Evolutionary conservation across 345 rosid genomes (phyloP).

Genomic region (Eucalyptus microcorys): DNA sequence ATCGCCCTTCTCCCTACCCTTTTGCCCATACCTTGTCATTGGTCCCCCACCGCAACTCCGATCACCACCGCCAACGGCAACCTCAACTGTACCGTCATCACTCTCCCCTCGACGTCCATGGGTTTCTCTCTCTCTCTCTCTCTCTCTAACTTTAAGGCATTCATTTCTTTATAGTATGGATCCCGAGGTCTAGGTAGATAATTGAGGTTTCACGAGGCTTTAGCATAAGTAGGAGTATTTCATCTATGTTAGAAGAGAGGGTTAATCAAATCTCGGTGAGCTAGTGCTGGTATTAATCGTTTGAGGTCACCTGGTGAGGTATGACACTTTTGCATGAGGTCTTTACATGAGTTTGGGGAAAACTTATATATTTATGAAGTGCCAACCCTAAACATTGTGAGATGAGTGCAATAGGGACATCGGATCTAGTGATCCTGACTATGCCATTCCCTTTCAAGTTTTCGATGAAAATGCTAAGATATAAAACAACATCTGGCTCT

Average conservation of each 20-base stretch:
- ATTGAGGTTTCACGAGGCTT: not conserved
- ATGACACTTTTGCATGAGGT: not conserved
- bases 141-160: not conserved
- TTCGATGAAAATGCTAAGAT: not conserved
- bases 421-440: not conserved
- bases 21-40: not conserved
- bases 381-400: not conserved
- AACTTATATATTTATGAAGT: not conserved
- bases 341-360: not conserved
- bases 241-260: not conserved
- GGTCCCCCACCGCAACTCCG: not conserved
- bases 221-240: not conserved
- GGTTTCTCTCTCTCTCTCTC: not conserved
- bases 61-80: not conserved
- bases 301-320: not conserved
- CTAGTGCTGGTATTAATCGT: not conserved
- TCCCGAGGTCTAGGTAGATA: not conserved
- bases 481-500: not conserved
- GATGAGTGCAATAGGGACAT: not conserved
- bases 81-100: not conserved
- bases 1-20: not conserved
- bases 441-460: not conserved
- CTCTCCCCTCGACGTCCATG: not conserved
- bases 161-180: not conserved
- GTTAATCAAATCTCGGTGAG: not conserved